phyloP scores from a whole-genome alignment of 2,329 filamentous ascomycete genomes.

The Ceratocystis huliohia region DNA sequence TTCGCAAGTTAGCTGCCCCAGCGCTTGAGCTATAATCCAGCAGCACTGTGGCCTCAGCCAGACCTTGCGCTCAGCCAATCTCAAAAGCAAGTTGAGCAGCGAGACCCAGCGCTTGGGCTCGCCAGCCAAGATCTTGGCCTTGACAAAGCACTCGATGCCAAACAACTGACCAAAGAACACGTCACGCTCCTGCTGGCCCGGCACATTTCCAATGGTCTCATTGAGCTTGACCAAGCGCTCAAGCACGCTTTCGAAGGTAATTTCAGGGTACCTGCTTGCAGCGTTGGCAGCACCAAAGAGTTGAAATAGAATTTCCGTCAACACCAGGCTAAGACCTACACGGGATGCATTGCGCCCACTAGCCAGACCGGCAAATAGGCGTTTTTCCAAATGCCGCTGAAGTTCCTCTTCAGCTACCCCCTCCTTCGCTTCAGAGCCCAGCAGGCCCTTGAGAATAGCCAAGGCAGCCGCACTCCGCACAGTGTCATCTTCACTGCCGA shows the following conservation, averaged over 20 bases:
- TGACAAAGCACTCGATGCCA: conserved; percentile 72
- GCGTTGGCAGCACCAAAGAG: conserved; percentile 45
- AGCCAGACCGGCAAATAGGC: conserved; percentile 75
- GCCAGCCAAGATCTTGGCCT: conserved; percentile 58
- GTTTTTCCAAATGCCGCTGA: conserved; percentile 47
- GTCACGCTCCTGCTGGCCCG: conserved; percentile 69
- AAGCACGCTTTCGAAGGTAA: conserved; percentile 45
- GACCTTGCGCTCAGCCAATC: conserved; percentile 65
- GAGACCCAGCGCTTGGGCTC: conserved; percentile 46
- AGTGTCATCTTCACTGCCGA: conserved; percentile 45
- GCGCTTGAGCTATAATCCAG: conserved; percentile 62
- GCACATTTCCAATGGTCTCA: conserved; percentile 39
- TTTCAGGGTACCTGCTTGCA: conserved; percentile 36
- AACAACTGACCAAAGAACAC: conserved; percentile 77
- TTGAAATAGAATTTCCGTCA: conserved; percentile 67
- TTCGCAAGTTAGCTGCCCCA: conserved; percentile 48
- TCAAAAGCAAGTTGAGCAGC: conserved; percentile 60
- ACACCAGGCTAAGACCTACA: conserved; percentile 75
- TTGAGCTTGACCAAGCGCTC: conserved; percentile 44
- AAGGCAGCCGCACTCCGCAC: conserved; percentile 47
- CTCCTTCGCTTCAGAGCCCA: conserved; percentile 29
- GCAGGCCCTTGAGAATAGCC: conserved; percentile 43
- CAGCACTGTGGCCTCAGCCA: conserved; percentile 86
- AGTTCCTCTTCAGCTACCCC: conserved; percentile 40
- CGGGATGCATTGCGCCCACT: conserved; percentile 82